phyloP scores from a whole-genome alignment of 106 monocot genomes.

The Acorus gramineus region DNA sequence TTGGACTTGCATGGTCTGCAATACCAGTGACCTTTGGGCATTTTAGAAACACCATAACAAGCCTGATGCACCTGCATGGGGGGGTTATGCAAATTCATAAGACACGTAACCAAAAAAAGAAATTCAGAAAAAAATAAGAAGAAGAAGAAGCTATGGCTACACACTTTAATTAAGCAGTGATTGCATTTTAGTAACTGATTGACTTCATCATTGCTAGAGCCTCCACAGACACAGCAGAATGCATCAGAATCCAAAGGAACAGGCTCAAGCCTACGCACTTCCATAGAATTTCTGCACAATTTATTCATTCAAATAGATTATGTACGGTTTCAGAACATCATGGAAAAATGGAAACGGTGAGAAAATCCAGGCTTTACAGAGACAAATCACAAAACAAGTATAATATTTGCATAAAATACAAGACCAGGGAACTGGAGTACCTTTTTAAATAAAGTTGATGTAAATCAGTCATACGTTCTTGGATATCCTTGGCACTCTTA shows the following conservation, averaged over 20 bases:
- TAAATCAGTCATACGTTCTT: too few relatives aligned
- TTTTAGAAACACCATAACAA: conserved; percentile 78
- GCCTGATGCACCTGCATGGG: conserved; percentile 77
- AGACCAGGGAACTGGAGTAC: too few relatives aligned
- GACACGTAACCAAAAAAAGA: conserved; percentile 3
- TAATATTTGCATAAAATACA: too few relatives aligned
- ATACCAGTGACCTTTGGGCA: conserved; percentile 58
- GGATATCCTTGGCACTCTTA: too few relatives aligned
- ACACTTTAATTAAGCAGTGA: conserved; percentile 58
- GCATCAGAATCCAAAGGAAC: conserved; percentile 32
- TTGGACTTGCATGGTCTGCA: conserved; percentile 76
- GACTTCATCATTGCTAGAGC: conserved; percentile 51
- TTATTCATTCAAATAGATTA: too few relatives aligned
- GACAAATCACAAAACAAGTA: too few relatives aligned
- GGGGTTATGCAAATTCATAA: conserved; percentile 5
- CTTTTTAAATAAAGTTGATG: too few relatives aligned
- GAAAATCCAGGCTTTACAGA: too few relatives aligned
- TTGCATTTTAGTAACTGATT: conserved; percentile 58
- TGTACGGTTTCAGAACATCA: too few relatives aligned
- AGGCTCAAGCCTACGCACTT: conserved; percentile 7
- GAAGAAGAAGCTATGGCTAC: not conserved
- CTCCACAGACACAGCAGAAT: conserved; percentile 84
- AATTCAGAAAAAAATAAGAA: not conserved
- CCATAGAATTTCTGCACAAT: conserved; percentile 20
- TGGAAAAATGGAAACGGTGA: too few relatives aligned